These are phyloP conservation scores for Parachaetomium inaequale DNA, from an alignment of 495 filamentous ascomycete genomes.

Conservation along the genomic window DNA sequence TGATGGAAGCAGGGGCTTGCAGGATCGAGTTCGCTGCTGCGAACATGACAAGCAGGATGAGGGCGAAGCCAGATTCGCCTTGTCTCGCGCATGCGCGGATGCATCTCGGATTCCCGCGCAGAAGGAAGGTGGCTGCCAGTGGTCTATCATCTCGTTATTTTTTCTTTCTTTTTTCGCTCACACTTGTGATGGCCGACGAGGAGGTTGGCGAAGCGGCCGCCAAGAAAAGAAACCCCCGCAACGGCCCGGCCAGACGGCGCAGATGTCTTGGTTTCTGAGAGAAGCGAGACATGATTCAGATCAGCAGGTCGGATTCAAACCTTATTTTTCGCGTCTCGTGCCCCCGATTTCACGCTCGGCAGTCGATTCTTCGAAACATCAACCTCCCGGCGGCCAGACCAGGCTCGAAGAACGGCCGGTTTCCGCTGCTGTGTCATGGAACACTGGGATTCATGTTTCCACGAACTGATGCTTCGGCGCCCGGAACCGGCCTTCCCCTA, in stretches of 20 bases:
- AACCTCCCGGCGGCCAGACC: neutral
- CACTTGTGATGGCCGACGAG: neutral
- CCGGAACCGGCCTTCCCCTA: neutral
- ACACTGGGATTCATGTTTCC: neutral
- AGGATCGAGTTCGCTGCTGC: neutral
- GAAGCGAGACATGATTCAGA: neutral
- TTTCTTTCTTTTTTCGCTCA: neutral
- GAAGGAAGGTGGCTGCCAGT: neutral
- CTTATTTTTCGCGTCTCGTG: neutral
- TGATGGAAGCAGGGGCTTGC: neutral
- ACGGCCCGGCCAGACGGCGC: neutral
- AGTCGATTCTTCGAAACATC: neutral
- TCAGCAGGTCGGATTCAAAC: neutral
- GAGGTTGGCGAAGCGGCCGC: neutral
- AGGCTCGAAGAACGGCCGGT: neutral
- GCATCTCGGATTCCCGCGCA: neutral
- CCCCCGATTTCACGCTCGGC: neutral
- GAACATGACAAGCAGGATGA: neutral
- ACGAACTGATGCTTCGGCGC: neutral
- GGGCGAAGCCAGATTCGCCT: neutral
- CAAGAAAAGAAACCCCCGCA: neutral
- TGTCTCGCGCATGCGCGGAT: neutral
- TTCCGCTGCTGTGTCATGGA: constrained; percentile 7
- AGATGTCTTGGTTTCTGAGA: neutral
- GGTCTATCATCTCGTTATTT: neutral